phyloP scores from a whole-genome alignment of 768 basidiomycete genomes.

The Multifurca ochricompacta region DNA sequence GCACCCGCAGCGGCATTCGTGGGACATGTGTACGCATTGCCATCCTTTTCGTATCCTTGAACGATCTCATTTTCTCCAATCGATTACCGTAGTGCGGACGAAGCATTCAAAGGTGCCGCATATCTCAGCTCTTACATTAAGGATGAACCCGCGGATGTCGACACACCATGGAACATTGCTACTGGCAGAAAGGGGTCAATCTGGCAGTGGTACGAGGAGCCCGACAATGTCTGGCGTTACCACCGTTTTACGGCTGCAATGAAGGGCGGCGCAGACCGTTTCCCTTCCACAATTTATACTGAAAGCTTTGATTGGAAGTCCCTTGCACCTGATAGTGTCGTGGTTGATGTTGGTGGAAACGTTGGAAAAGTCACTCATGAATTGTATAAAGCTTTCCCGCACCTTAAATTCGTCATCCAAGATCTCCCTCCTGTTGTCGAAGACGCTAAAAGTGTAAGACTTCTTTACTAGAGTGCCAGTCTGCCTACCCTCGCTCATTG shows the following conservation, averaged over 20 bases:
- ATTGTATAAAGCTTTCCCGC: constrained; percentile 30
- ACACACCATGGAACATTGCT: constrained; percentile 2
- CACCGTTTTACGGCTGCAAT: constrained; percentile 1
- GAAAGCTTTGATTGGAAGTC: constrained; percentile 30
- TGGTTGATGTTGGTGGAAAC: constrained; percentile 37
- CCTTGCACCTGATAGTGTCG: constrained; percentile 24
- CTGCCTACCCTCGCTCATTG: not conserved
- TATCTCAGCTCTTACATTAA: not conserved
- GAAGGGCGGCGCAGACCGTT: not conserved
- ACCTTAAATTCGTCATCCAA: constrained; percentile 33
- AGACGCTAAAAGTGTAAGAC: not conserved
- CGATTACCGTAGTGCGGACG: constrained; percentile 8
- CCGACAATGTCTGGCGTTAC: constrained; percentile 2
- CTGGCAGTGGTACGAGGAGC: constrained; percentile 10
- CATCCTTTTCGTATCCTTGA: not conserved
- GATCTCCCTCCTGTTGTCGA: constrained; percentile 20
- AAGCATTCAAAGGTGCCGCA: constrained; percentile 2
- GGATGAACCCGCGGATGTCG: not conserved
- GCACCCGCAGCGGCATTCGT: constrained; percentile 21
- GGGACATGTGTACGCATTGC: constrained; percentile 16
- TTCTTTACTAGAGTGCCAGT: not conserved
- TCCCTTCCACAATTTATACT: not conserved
- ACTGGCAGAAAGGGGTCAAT: not conserved
- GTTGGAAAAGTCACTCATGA: constrained; percentile 32
- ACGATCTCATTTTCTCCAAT: not conserved